phyloP scores from a whole-genome alignment of 495 filamentous ascomycete species.

The Aspergillus nidulans region DNA sequence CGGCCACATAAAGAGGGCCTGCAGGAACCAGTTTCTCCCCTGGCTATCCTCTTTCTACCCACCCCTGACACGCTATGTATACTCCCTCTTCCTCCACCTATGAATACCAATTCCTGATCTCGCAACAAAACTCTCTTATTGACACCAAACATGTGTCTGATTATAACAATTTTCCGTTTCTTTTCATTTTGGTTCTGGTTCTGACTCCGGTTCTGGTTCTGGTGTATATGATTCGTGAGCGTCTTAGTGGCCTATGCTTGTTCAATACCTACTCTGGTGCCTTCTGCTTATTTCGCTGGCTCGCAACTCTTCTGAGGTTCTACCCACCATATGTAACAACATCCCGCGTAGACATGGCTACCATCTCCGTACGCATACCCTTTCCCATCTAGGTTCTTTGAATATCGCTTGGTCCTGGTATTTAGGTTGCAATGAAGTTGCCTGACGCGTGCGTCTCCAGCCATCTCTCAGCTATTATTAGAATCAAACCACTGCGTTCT shows the following conservation, averaged over 20 bases:
- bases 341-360: background rate
- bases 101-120: background rate
- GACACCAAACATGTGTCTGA: background rate
- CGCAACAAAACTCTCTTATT: background rate
- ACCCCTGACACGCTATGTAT: constrained; percentile 9
- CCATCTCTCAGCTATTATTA: too few relatives aligned
- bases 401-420: too few relatives aligned
- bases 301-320: background rate
- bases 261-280: constrained; percentile 16
- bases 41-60: background rate
- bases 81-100: constrained; percentile 3
- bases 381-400: background rate
- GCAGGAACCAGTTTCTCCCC: constrained; percentile 5
- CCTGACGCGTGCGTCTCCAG: too few relatives aligned
- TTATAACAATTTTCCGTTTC: background rate
- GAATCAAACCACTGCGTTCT: too few relatives aligned
- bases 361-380: background rate
- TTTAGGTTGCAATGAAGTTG: too few relatives aligned
- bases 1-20: constrained; percentile 14
- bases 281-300: background rate
- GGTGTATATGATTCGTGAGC: constrained; percentile 22
- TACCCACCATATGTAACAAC: background rate
- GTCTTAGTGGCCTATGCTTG: constrained; percentile 9
- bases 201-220: background rate
- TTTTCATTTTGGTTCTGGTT: background rate